These are phyloP conservation scores for Talaromyces liani DNA, from an alignment of 495 filamentous ascomycete species.

Conservation along the genomic window DNA sequence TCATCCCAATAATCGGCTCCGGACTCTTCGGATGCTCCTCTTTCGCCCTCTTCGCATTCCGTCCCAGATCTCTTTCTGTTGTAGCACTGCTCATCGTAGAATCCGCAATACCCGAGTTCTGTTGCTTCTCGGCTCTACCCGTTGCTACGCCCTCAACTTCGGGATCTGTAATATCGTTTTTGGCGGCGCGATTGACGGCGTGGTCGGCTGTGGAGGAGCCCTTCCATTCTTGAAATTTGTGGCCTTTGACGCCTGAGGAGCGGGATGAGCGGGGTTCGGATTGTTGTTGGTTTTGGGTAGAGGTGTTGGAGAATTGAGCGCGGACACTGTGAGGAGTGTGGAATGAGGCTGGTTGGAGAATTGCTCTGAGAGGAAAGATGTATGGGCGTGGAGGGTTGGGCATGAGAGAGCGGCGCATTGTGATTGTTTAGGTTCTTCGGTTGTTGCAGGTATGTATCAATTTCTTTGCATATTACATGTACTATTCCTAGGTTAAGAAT, in stretches of 20 bases:
- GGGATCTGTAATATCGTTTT: constrained; percentile 35
- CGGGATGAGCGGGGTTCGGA: neutral
- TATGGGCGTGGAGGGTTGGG: constrained; percentile 10
- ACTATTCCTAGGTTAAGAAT: too few species aligned
- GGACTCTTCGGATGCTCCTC: constrained; percentile 59
- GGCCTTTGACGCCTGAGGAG: constrained; percentile 4
- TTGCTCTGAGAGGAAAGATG: constrained; percentile 13
- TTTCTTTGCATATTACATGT: too few species aligned
- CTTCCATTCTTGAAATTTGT: constrained; percentile 25
- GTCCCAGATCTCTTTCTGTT: constrained; percentile 33
- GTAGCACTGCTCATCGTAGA: constrained; percentile 32
- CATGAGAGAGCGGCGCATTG: constrained; percentile 5
- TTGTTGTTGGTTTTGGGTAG: neutral
- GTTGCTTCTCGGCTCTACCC: constrained; percentile 32
- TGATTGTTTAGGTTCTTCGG: neutral
- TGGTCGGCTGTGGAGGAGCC: constrained; percentile 30
- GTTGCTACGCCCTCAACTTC: constrained; percentile 26
- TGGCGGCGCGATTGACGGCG: constrained; percentile 24
- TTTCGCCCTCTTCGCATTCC: constrained; percentile 47
- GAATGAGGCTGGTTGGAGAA: constrained; percentile 12
- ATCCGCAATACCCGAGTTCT: constrained; percentile 27
- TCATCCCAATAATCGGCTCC: constrained; percentile 60
- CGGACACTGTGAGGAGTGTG: constrained; percentile 9
- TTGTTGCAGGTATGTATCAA: neutral
- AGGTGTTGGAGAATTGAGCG: constrained; percentile 10